Base-by-base conservation (phyloP, 805 yeast genomes). In the Wickerhamiella alocasiicola region DNA sequence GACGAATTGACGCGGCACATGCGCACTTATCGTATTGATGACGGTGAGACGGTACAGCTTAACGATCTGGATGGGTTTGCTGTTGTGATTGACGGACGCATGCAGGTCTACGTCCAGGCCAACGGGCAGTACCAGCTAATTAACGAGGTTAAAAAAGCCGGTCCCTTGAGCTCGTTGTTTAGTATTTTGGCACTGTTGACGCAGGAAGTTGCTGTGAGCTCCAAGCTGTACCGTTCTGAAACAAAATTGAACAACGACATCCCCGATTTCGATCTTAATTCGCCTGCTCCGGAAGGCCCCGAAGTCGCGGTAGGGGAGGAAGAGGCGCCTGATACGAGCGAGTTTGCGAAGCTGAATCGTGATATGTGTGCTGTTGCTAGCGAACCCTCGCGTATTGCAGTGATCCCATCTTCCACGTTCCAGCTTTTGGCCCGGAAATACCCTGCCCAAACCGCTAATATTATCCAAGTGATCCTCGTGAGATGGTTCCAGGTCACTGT, bases 401-500 rank as follows among this genome's bases (percentile, higher is more conserved):
- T 88, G 27, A 87, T 88, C 12, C 98, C 98, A 0, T 74, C 78
- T 1, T 77, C 74, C 39, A 81, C 96, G 0, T 91, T 88, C 50
- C 68, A 72, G 42, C 65, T 80, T 41, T 69, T 88, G 29, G 78
- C 81, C 5, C 55, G 64, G 23, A 81, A 76, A 50, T 83, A 77
- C 54, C 97, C 97, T 5, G 74, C 81, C 47, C 82, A 95, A 1
- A 79, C 95, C 0, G 82, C 95, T 0, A 95, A 87, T 57, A 87
- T 91, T 23, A 88, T 88, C 11, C 95, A 93, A 51, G 85, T 88
- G 74, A 83, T 88, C 18, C 62, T 88, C 42, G 78, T 94, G 1
- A 71, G 94, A 46, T 67, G 91, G 40, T 83, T 84, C 55, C 72
- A 93, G 49, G 95, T 91, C 6, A 88, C 97, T 0, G 76, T 88